Evolutionary conservation across 2,329 filamentous ascomycete genomes (phyloP), one percentile per base, ranked within the genome.

Genomic region (Scorias spongiosa): DNA sequence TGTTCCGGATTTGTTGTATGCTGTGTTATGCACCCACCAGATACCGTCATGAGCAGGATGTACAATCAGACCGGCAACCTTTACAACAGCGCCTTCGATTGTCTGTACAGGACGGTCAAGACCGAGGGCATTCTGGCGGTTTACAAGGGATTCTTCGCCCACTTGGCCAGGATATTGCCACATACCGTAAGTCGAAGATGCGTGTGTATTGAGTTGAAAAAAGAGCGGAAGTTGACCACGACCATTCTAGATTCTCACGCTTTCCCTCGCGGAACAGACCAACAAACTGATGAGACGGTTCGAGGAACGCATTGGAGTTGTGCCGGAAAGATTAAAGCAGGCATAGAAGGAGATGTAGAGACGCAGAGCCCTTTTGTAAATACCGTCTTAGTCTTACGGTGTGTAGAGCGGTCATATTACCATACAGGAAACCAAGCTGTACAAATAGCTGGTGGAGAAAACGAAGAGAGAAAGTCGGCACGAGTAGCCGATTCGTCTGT

Each of bases 51-150:
- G 91, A 91, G 86, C 49, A 82, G 91, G 49, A 81, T 98, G 71
- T 98, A 98, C 72, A 98, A 98, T 69, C 91, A 98, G 64, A 93
- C 88, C 49, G 91, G 91, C 42, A 93, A 95, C 61, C 74, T 98
- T n/a, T 98, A 98, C 71, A 80, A 75, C 53, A 84, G 88, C 46
- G 85, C 93, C 4, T 84, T 93, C 50, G 91, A 98, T 66, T 98
- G 91, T 62, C 66, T 96, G 47, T 77, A 75, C 61, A 88, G 94
- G 67, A 98, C 91, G 0, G 73, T 98, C 48, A 81, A 80, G 60
- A 94, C 86, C 0, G 91, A 98, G 63, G 91, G 91, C 17, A 56
- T 94, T 42, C 67, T 96, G 40, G 91, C 91, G 48, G 84, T 98
- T 46, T 98, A 98, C 72, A 98, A 98, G 71, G 91, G 91, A 46